phyloP scores from a whole-genome alignment of 2,329 filamentous ascomycete genomes.

The Fusarium denticulatum region DNA sequence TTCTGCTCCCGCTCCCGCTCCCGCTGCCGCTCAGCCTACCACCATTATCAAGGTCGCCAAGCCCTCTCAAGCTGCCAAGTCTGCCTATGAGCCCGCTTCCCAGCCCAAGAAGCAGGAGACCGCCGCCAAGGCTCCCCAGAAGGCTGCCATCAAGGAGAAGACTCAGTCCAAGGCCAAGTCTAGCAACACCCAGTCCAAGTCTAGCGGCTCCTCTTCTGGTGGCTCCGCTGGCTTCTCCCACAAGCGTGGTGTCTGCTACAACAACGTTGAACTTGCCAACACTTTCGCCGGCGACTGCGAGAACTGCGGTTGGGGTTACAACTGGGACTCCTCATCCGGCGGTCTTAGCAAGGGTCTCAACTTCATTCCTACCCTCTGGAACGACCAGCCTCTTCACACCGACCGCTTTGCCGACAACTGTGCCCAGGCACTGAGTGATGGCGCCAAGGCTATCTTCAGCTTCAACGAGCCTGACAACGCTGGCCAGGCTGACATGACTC shows the following conservation, averaged over 20 bases:
- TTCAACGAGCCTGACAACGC: slow-evolving; percentile 78
- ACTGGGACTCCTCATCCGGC: slow-evolving; percentile 67
- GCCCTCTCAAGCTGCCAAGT: slow-evolving; percentile 26
- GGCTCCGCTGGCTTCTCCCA: slow-evolving; percentile 38
- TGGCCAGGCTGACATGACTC: slow-evolving; percentile 67
- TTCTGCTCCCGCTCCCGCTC: slow-evolving; percentile 12
- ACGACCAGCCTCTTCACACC: slow-evolving; percentile 56
- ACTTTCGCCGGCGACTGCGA: slow-evolving; percentile 57
- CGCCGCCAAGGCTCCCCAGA: not conserved
- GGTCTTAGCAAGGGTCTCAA: slow-evolving; percentile 56
- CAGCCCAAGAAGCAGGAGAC: slow-evolving; percentile 4
- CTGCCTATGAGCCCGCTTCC: slow-evolving; percentile 8
- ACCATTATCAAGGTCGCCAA: slow-evolving; percentile 42
- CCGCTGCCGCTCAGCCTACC: slow-evolving; percentile 26
- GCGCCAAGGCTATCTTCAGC: slow-evolving; percentile 67
- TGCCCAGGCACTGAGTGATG: slow-evolving; percentile 60
- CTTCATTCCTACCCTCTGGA: slow-evolving; percentile 76
- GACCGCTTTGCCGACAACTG: slow-evolving; percentile 62
- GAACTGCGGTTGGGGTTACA: slow-evolving; percentile 70
- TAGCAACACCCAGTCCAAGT: slow-evolving; percentile 5
- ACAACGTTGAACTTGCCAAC: slow-evolving; percentile 63
- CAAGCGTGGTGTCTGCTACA: slow-evolving; percentile 78
- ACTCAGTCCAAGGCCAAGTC: slow-evolving; percentile 4
- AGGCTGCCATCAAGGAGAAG: slow-evolving; percentile 14
- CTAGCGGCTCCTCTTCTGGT: slow-evolving; percentile 9